Conservation (phyloP, 169 alveolate species). For the Cryptosporidium sp. region DNA sequence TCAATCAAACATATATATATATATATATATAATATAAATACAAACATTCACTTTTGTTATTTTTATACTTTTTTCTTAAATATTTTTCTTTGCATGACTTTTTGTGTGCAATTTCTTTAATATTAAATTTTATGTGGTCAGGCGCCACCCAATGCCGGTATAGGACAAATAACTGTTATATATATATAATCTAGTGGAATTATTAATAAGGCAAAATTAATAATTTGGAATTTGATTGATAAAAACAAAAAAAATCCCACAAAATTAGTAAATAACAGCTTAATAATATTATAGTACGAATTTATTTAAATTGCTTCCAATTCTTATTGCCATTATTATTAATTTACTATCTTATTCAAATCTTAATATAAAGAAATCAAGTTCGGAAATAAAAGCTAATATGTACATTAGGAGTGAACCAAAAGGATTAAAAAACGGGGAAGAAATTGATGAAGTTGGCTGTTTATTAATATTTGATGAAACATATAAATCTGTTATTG, state of each 20-base stretch:
- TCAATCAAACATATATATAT: neutral
- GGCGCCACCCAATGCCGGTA: constrained; percentile 11
- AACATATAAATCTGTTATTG: constrained; percentile 13
- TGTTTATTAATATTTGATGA: constrained; percentile 68
- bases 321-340: neutral
- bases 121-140: constrained; percentile 6
- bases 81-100: constrained; percentile 20
- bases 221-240: neutral
- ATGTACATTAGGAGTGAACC: constrained; percentile 14
- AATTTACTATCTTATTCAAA: neutral
- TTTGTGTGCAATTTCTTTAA: constrained; percentile 8
- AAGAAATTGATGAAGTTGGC: constrained; percentile 17
- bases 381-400: neutral
- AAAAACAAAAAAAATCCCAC: neutral
- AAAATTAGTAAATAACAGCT: neutral
- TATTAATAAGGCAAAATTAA: neutral
- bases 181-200: neutral
- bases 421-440: neutral
- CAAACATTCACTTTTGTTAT: neutral
- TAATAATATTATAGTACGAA: too few species aligned
- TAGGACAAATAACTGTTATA: neutral
- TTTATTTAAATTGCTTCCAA: too few species aligned
- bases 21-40: constrained; percentile 8
- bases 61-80: neutral
- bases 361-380: neutral